A percentile compares a stretch with the other conserved stretches of the same genome.
Conservation (phyloP, 176 grass and related monocot species). For the Tillandsia fasciculata region DNA sequence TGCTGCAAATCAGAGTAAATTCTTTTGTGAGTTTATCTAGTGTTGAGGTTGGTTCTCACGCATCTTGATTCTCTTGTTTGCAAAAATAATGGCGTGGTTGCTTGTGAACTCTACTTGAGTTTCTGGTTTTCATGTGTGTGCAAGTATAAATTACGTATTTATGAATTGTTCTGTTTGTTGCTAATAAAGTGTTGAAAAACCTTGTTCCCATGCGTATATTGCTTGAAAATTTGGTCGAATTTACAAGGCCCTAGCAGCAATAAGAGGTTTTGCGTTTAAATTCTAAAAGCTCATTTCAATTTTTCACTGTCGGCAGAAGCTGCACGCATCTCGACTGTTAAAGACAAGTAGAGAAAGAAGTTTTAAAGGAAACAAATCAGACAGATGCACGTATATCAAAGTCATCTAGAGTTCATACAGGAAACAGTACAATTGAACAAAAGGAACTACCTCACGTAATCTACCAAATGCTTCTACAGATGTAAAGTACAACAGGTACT, state of each 20-base stretch:
- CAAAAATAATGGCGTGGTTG: not conserved
- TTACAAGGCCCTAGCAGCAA: too few species aligned
- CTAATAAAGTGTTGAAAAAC: constrained; percentile 6
- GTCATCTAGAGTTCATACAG: too few species aligned
- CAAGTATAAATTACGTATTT: not conserved
- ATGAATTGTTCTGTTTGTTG: not conserved
- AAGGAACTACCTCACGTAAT: too few species aligned
- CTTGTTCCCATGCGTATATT: not conserved
- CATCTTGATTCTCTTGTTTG: not conserved
- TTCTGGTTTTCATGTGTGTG: constrained; percentile 4
- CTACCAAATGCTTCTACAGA: not conserved
- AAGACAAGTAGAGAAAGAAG: too few species aligned
- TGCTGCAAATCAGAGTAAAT: constrained; percentile 19
- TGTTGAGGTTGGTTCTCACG: not conserved
- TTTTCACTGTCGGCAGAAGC: too few species aligned
- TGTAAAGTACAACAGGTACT: not conserved
- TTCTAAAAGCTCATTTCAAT: too few species aligned
- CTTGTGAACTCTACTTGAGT: constrained; percentile 4
- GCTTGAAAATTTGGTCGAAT: not conserved
- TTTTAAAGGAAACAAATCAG: too few species aligned
- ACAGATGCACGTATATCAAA: too few species aligned
- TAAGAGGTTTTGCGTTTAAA: too few species aligned
- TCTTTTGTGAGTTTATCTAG: not conserved
- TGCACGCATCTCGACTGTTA: too few species aligned
- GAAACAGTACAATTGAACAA: too few species aligned